These are phyloP conservation scores for Sporopachydermia cereana DNA, from an alignment of 1,139 yeast genomes.

Conservation along the genomic window DNA sequence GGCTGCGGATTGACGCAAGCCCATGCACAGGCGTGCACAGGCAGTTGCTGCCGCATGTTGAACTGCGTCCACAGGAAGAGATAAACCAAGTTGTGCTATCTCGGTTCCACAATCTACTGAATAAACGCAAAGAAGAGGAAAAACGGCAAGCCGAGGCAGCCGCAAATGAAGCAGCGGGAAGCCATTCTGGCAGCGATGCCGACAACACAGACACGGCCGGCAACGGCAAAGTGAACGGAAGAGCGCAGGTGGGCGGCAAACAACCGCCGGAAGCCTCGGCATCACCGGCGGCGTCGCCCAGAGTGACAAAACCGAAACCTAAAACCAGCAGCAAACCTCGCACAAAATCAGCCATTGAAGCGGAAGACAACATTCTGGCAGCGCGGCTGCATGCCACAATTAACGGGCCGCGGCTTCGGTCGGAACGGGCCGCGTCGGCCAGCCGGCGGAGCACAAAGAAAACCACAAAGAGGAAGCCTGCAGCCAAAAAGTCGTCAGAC, in stretches of 20 bases:
- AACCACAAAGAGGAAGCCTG: constrained; percentile 10
- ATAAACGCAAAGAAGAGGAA: constrained; percentile 21
- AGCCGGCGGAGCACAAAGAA: constrained; percentile 6
- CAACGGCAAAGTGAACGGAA: background rate
- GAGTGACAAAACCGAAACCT: constrained; percentile 11
- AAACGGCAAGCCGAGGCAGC: constrained; percentile 24
- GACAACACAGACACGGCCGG: background rate
- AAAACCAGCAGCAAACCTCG: constrained; percentile 12
- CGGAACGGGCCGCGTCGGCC: constrained; percentile 8
- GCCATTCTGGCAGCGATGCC: constrained; percentile 10
- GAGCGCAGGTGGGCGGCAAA: constrained; percentile 10
- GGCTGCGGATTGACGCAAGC: too few relatives aligned
- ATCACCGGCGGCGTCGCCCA: constrained; percentile 1
- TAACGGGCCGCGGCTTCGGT: constrained; percentile 15
- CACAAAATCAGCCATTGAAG: constrained; percentile 23
- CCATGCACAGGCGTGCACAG: too few relatives aligned
- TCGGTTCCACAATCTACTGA: constrained; percentile 41
- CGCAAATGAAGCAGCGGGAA: constrained; percentile 18
- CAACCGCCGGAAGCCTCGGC: constrained; percentile 8
- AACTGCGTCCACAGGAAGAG: constrained; percentile 27
- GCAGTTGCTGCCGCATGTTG: too few relatives aligned
- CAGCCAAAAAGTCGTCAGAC: constrained; percentile 4
- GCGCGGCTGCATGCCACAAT: constrained; percentile 30
- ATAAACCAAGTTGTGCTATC: constrained; percentile 51
- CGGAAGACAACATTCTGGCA: constrained; percentile 36